Percentiles rank a stretch among this genome's conserved stretches.
phyloP scores from a whole-genome alignment of 2,329 filamentous ascomycete genomes.

The Phyllosticta capitalensis region DNA sequence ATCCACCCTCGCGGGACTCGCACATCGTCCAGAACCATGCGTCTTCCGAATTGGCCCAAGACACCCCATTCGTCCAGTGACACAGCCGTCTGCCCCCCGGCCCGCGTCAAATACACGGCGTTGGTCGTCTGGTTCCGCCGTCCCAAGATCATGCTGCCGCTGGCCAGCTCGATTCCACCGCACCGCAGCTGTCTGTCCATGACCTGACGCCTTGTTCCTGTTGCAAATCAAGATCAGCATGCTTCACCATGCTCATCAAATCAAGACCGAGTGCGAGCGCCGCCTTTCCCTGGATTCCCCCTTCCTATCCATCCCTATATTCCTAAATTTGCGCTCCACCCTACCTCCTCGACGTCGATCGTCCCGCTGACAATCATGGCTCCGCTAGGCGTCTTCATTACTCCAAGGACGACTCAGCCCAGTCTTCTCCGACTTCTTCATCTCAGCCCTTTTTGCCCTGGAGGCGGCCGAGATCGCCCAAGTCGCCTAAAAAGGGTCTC shows the following conservation, averaged over 20 bases:
- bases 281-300: slow-evolving; percentile 5
- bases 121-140: slow-evolving; percentile 2
- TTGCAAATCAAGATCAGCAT: not conserved
- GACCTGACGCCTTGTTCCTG: slow-evolving; percentile 9
- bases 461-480: slow-evolving; percentile 23
- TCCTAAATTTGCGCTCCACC: not conserved
- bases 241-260: not conserved
- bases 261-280: slow-evolving; percentile 1
- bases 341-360: slow-evolving; percentile 6
- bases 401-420: slow-evolving; percentile 16
- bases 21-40: slow-evolving; percentile 5
- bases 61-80: slow-evolving; percentile 23
- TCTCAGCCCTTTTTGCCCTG: slow-evolving; percentile 20
- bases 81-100: slow-evolving; percentile 18
- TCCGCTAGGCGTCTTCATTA: slow-evolving; percentile 29
- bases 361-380: slow-evolving; percentile 27
- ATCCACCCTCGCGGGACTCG: slow-evolving; percentile 2
- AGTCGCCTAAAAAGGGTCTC: slow-evolving; percentile 18
- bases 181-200: slow-evolving; percentile 18
- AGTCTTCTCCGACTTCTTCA: not conserved
- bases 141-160: slow-evolving; percentile 13
- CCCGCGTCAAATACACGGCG: slow-evolving; percentile 4
- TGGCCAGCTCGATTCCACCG: slow-evolving; percentile 23
- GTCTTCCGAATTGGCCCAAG: slow-evolving; percentile 19
- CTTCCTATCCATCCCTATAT: slow-evolving; percentile 4